Evolutionary conservation across 2,329 filamentous ascomycete species (phyloP).

Genomic region (Exophiala aquamarina): DNA sequence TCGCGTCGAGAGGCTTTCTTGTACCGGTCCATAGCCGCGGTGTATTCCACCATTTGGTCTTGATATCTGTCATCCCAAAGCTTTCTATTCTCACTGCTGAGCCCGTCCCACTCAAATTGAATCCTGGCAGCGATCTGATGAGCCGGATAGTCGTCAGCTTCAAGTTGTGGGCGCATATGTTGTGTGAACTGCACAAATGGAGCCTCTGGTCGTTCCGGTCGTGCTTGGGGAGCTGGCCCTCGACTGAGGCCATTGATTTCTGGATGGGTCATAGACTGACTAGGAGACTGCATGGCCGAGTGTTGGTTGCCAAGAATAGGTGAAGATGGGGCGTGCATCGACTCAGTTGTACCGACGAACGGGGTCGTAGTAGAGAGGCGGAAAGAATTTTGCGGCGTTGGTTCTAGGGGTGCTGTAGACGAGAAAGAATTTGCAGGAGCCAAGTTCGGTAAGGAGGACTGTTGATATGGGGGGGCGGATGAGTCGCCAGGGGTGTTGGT

Average conservation of each 20-base stretch:
- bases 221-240: constrained; percentile 6
- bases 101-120: constrained; percentile 25
- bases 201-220: constrained; percentile 23
- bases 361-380: constrained; percentile 19
- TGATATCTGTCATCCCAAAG: constrained; percentile 29
- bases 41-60: constrained; percentile 28
- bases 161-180: constrained; percentile 28
- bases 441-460: constrained; percentile 22
- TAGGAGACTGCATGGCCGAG: constrained; percentile 9
- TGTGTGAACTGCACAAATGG: constrained; percentile 27
- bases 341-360: constrained; percentile 6
- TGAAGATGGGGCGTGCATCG: constrained; percentile 20
- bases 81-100: constrained; percentile 24
- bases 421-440: constrained; percentile 26
- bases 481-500: constrained; percentile 12
- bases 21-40: constrained; percentile 23
- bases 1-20: constrained; percentile 23
- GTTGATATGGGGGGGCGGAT: constrained; percentile 20
- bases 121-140: constrained; percentile 25
- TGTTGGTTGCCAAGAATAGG: constrained; percentile 19
- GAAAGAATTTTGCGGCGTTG: constrained; percentile 20
- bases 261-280: constrained; percentile 4
- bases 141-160: constrained; percentile 25
- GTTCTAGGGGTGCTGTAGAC: constrained; percentile 19
- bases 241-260: constrained; percentile 12